Base-by-base conservation (phyloP, 768 basidiomycete species). In the Cystobasidium tubakii region DNA sequence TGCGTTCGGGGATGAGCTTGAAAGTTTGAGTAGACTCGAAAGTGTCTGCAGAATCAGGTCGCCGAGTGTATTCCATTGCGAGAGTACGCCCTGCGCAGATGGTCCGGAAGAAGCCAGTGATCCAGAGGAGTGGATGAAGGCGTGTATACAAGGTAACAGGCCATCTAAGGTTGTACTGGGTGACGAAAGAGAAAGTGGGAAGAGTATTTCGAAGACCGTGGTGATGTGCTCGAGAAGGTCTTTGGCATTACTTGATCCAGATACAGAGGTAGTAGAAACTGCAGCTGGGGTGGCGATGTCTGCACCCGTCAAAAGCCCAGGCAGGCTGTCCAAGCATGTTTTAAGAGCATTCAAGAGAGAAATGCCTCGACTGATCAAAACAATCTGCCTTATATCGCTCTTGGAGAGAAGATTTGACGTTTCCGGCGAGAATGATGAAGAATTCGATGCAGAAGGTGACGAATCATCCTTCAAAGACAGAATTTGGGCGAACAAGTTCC, bases 101-200 rank as follows among this genome's bases (percentile, higher is more conserved):
- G 10, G 17, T 3, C 17, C 57, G 6, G 21, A 12, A 2, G 57
- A 60, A 60, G 33, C 57, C 21, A 50, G 7, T 27, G 57, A 4
- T 29, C 57, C 57, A 12, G 57, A 29, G 25, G 57, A 60, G 13
- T 25, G 57, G 33, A 60, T 60, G 57, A 29, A 60, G 1, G 57
- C 57, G 27, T 60, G 57, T 60, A 60, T 34, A 60, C 57, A 60
- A 21, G 57, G 57, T 34, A 60, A 25, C 2, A 60, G 13, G 29
- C 57, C 57, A 29, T 60, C 57, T 12, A 60, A 34, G 6, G 57
- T 60, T 2, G 29, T 60, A 15, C 12, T 60, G 13, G 57, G 57
- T 15, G 57, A 60, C 6, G 57, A 60, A 21, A 60, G 57, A 12
- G 57, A 27, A 29, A 60, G 57, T 15, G 57, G 57, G 13, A 60